Conservation (phyloP, 1,284 basidiomycete species). For the Boletus sp. region DNA sequence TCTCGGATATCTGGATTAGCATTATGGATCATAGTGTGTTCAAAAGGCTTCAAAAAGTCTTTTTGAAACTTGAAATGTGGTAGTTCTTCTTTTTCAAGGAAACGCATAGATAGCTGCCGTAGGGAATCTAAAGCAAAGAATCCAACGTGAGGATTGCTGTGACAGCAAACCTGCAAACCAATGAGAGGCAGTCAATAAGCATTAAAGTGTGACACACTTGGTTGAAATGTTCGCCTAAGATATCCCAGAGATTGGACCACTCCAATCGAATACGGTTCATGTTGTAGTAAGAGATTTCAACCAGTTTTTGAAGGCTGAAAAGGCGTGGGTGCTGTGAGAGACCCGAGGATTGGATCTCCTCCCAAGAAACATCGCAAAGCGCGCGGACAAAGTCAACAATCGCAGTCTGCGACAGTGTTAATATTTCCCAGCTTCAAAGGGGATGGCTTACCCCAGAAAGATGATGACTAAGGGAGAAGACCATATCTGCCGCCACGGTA, state of each 20-base stretch:
- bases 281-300: constrained; percentile 99
- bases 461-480: constrained; percentile 95
- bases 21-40: constrained; percentile 98
- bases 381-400: constrained; percentile 99
- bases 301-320: constrained; percentile 98
- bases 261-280: constrained; percentile 99
- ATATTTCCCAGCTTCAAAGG: constrained; percentile 9
- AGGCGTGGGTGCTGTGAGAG: constrained; percentile 91
- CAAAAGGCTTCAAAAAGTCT: constrained; percentile 98
- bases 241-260: constrained; percentile 99
- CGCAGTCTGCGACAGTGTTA: constrained; percentile 65
- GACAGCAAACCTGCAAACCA: constrained; percentile 85
- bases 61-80: constrained; percentile 99
- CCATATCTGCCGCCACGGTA: constrained; percentile 98
- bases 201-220: constrained; percentile 59
- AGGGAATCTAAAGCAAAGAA: constrained; percentile 98
- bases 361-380: constrained; percentile 97
- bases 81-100: constrained; percentile 98
- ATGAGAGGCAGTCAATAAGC: constrained; percentile 7
- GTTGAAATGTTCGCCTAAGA: constrained; percentile 99
- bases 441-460: constrained; percentile 82
- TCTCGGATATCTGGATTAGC: constrained; percentile 94
- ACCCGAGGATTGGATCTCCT: constrained; percentile 98
- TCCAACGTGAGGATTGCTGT: constrained; percentile 95
- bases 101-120: constrained; percentile 98